Evolutionary conservation across 2,329 filamentous ascomycete species (phyloP).

Genomic region (Lachnellula occidentalis): DNA sequence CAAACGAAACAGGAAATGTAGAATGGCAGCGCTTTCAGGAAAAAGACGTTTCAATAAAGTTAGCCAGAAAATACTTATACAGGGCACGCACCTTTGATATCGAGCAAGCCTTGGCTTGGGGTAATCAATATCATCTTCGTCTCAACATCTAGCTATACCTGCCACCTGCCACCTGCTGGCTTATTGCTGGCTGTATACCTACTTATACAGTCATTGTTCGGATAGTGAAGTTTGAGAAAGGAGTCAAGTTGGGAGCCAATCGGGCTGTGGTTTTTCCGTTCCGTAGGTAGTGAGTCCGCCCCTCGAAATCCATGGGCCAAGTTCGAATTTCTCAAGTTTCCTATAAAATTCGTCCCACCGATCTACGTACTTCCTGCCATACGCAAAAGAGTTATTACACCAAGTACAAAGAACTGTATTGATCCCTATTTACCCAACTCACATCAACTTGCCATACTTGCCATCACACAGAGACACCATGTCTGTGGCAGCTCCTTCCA

Average conservation of each 20-base stretch:
- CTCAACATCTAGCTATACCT: neutral
- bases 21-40: too few species aligned
- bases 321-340: neutral
- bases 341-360: neutral
- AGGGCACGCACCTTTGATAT: too few species aligned
- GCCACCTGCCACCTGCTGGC: neutral
- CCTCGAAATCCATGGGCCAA: neutral
- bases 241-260: neutral
- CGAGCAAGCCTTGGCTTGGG: too few species aligned
- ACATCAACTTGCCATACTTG: neutral
- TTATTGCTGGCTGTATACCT: neutral
- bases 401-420: neutral
- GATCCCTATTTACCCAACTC: neutral
- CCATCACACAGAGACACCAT: conserved; percentile 6
- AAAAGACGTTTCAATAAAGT: too few species aligned
- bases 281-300: neutral
- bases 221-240: neutral
- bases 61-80: too few species aligned
- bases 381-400: neutral
- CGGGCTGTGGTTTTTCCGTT: neutral
- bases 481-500: conserved; percentile 25
- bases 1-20: too few species aligned
- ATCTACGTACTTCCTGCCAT: neutral
- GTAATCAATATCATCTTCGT: neutral
- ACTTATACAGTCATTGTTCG: neutral